phyloP scores from a whole-genome alignment of 192 early-diverging fungal genomes.

The Rhizophagus clarus region DNA sequence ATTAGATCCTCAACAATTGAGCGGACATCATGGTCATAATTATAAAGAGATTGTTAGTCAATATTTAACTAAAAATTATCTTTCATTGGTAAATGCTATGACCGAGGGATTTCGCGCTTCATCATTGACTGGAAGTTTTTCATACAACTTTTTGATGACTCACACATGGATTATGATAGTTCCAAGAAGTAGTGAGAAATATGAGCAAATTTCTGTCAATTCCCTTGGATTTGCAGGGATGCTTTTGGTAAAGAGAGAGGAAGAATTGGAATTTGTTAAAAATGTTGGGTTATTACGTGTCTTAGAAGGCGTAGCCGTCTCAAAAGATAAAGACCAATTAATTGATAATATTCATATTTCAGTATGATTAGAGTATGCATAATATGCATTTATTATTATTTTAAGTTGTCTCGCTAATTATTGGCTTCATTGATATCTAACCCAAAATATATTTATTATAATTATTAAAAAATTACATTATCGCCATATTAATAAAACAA shows the following conservation, averaged over 20 bases:
- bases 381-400: too few species aligned
- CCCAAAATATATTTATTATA: too few species aligned
- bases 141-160: conserved; percentile 60
- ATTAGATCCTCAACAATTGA: conserved; percentile 46
- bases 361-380: background rate
- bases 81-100: conserved; percentile 52
- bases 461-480: too few species aligned
- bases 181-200: conserved; percentile 34
- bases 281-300: conserved; percentile 33
- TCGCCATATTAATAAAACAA: too few species aligned
- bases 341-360: background rate
- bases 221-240: conserved; percentile 57
- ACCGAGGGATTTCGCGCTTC: conserved; percentile 42
- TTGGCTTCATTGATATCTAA: too few species aligned
- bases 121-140: conserved; percentile 17
- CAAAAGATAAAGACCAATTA: background rate
- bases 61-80: conserved; percentile 50
- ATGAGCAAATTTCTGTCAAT: conserved; percentile 43
- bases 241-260: conserved; percentile 44
- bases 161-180: conserved; percentile 57
- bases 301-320: conserved; percentile 39
- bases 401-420: too few species aligned
- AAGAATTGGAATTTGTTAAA: conserved; percentile 44
- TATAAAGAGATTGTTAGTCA: conserved; percentile 39
- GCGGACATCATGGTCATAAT: conserved; percentile 42